A percentile compares a stretch with the other conserved stretches of the same genome.
Conservation (phyloP, 192 early-diverging fungal species). For the Rhizophlyctis rosea region DNA sequence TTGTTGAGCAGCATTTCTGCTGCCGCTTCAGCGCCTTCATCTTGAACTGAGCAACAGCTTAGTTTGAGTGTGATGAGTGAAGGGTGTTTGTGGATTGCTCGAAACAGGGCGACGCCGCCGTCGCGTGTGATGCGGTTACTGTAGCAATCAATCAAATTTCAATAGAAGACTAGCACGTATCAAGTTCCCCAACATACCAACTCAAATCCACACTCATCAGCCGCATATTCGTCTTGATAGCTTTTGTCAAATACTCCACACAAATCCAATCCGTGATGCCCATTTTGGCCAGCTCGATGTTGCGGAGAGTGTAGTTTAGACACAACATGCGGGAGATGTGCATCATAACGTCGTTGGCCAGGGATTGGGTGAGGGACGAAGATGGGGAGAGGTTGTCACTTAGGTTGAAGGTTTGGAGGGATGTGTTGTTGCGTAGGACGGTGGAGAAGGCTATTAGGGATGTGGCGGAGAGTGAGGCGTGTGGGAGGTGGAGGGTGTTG, state of each 20-base stretch:
- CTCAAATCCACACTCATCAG: constrained; percentile 34
- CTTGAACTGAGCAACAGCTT: constrained; percentile 44
- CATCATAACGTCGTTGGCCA: constrained; percentile 36
- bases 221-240: constrained; percentile 29
- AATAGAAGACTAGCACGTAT: not conserved
- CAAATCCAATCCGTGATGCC: constrained; percentile 41
- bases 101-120: constrained; percentile 42
- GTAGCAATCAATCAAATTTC: constrained; percentile 1
- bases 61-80: constrained; percentile 37
- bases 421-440: constrained; percentile 40
- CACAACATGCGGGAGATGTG: constrained; percentile 36
- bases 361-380: constrained; percentile 31
- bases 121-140: constrained; percentile 51
- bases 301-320: constrained; percentile 30
- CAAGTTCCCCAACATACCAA: constrained; percentile 34
- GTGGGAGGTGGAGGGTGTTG: constrained; percentile 17
- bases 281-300: constrained; percentile 34
- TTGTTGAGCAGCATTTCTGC: constrained; percentile 38
- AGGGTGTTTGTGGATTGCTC: constrained; percentile 38
- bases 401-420: constrained; percentile 29
- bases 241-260: constrained; percentile 24
- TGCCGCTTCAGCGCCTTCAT: constrained; percentile 50
- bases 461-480: constrained; percentile 24
- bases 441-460: constrained; percentile 43
- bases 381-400: constrained; percentile 35